phyloP scores from a whole-genome alignment of 176 grass and related monocot genomes.

The Carex littledalei region DNA sequence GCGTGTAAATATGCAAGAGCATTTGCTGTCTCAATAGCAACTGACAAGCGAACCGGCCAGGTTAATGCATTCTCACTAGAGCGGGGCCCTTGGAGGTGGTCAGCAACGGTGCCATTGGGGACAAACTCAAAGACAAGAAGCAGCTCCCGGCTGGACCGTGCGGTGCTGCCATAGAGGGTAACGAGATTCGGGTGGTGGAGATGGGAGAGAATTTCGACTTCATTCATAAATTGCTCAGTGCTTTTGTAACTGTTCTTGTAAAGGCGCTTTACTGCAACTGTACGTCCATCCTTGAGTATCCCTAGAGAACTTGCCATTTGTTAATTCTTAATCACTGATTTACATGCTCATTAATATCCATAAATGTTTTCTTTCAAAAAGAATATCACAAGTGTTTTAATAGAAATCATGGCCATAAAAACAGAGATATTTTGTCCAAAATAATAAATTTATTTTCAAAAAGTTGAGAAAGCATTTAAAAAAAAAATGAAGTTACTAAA shows the following conservation, averaged over 20 bases:
- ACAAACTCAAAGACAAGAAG: conserved; percentile 83
- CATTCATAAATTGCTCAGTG: too few species aligned
- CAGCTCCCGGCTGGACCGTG: conserved; percentile 53
- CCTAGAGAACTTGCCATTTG: background rate
- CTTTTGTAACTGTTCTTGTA: too few species aligned
- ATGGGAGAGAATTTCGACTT: too few species aligned
- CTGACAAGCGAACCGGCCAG: conserved; percentile 61
- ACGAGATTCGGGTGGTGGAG: too few species aligned
- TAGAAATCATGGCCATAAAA: background rate
- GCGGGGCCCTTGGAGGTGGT: conserved; percentile 66
- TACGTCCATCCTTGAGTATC: too few species aligned
- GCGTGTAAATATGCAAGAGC: conserved; percentile 71
- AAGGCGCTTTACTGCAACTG: too few species aligned
- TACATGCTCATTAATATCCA: background rate
- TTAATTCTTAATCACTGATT: background rate
- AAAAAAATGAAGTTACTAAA: background rate
- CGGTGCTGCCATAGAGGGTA: background rate
- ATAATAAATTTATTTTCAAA: background rate
- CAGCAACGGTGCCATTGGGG: conserved; percentile 77
- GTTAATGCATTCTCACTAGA: conserved; percentile 34
- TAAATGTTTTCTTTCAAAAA: background rate
- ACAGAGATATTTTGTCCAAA: background rate
- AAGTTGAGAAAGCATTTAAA: background rate
- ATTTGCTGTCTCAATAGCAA: conserved; percentile 80
- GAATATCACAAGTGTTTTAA: background rate